Base-by-base conservation (phyloP, 192 early-diverging fungal genomes). In the Globomyces pollinis-pini region DNA sequence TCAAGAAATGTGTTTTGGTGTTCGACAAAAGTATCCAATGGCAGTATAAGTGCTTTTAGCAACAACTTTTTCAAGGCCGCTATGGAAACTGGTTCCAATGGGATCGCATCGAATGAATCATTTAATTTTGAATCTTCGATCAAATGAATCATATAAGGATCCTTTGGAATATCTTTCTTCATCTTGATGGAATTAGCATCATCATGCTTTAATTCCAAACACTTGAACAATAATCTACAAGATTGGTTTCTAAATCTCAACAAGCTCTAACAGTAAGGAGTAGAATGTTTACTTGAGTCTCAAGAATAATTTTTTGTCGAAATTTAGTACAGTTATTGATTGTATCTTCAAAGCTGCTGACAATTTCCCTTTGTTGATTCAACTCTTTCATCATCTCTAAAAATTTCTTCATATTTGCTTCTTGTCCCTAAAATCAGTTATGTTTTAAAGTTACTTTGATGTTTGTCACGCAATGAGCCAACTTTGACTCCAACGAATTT, bases 161-260 rank as follows among this genome's bases (percentile, higher is more conserved):
- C 52, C 29, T 55, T 36, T 55, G 52, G 35, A 36, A 26, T 18
- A 24, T 55, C 44, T 4, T 3, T 34, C 29, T 34, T 55, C 33
- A 38, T 6, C 20, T 32, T 9, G n/a, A 33, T 23, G 12, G 5
- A 24, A 20, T 3, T 18, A 36, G 20, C 52, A n/a, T 39, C 52
- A 8, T 55, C 52, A 24, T 55, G 15, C n/a, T 55, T 36, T 7
- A 55, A 34, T 24, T 55, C 52, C 31, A 55, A 16, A n/a, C 52
- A 55, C 9, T 26, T 24, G 18, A 15, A 55, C 13, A 55, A 24
- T 24, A 26, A 23, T 32, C 35, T 18, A 34, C 34, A 13, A 13
- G 52, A 55, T 18, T 39, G 21, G 21, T 55, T 36, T 38, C 52
- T n/a, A 31, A 26, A 18, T 0, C 33, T 18, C 26, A 55, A 5